Evolutionary conservation across 495 filamentous ascomycete species (phyloP).

Genomic region (Neurospora cerealis): DNA sequence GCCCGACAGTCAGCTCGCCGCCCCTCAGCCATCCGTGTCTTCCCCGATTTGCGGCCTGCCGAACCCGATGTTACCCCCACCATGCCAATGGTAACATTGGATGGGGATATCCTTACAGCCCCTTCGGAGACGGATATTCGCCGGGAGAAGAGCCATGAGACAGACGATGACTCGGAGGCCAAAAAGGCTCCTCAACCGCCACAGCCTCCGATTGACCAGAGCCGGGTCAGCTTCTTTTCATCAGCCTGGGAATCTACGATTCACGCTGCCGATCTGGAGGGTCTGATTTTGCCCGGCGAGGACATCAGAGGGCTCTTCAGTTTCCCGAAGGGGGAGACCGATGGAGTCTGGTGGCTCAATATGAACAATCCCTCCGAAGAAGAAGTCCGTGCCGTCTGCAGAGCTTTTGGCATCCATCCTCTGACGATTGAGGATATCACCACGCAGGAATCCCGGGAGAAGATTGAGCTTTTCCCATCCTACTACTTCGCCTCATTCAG

Average conservation of each 20-base stretch:
- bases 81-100: slow-evolving; percentile 29
- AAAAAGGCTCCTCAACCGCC: slow-evolving; percentile 12
- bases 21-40: slow-evolving; percentile 38
- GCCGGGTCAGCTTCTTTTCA: slow-evolving; percentile 91
- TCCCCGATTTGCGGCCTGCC: slow-evolving; percentile 48
- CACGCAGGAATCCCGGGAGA: slow-evolving; percentile 89
- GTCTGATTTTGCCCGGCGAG: slow-evolving; percentile 78
- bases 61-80: slow-evolving; percentile 3
- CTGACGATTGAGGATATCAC: slow-evolving; percentile 91
- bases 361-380: slow-evolving; percentile 83
- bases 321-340: slow-evolving; percentile 53
- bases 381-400: slow-evolving; percentile 77
- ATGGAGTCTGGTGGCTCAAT: slow-evolving; percentile 92
- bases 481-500: slow-evolving; percentile 98
- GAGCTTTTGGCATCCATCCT: slow-evolving; percentile 87
- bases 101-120: slow-evolving; percentile 39
- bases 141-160: slow-evolving; percentile 25
- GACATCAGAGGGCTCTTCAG: slow-evolving; percentile 82
- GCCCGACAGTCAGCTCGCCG: slow-evolving; percentile 39
- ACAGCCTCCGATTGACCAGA: slow-evolving; percentile 41
- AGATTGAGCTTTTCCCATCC: slow-evolving; percentile 92
- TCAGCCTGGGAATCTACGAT: slow-evolving; percentile 86
- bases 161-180: slow-evolving; percentile 8
- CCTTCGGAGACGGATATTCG: slow-evolving; percentile 28
- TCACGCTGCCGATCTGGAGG: slow-evolving; percentile 79